A percentile compares a stretch with the other conserved stretches of the same genome.
phyloP scores from a whole-genome alignment of 768 basidiomycete species.

The Boletus subcaerulescens region DNA sequence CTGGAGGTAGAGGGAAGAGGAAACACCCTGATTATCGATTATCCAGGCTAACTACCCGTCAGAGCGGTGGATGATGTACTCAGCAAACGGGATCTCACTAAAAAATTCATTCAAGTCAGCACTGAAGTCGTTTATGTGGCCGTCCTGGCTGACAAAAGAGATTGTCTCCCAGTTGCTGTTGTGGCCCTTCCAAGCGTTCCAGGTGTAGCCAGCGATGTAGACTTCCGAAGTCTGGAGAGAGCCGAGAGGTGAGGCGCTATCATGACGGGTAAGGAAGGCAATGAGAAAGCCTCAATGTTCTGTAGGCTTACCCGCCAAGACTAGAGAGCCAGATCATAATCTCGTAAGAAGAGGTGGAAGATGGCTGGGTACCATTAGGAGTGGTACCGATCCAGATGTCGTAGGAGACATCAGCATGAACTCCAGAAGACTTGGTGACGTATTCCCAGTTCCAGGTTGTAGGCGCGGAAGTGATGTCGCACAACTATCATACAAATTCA shows the following conservation, averaged over 20 bases:
- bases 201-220: constrained; percentile 46
- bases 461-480: constrained; percentile 42
- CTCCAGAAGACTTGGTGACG: constrained; percentile 38
- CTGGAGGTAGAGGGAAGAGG: constrained; percentile 48
- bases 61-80: neutral
- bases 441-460: constrained; percentile 54
- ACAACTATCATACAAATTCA: constrained; percentile 31
- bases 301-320: constrained; percentile 43
- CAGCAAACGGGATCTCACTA: constrained; percentile 32
- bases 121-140: constrained; percentile 49
- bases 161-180: constrained; percentile 55
- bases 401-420: constrained; percentile 57
- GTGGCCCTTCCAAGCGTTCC: constrained; percentile 56
- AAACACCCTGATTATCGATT: constrained; percentile 44
- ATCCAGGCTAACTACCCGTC: constrained; percentile 40
- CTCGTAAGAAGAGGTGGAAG: constrained; percentile 47
- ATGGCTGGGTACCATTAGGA: constrained; percentile 43
- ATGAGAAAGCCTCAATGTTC: neutral
- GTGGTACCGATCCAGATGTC: constrained; percentile 53
- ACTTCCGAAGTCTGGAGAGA: constrained; percentile 43
- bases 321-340: constrained; percentile 65
- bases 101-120: constrained; percentile 56
- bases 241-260: constrained; percentile 56
- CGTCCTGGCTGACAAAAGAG: constrained; percentile 50
- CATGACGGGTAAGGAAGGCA: neutral